Evolutionary conservation across 805 yeast species (phyloP), one percentile per base, ranked within the genome.

Genomic region (Sugiyamaella mastotermitis): DNA sequence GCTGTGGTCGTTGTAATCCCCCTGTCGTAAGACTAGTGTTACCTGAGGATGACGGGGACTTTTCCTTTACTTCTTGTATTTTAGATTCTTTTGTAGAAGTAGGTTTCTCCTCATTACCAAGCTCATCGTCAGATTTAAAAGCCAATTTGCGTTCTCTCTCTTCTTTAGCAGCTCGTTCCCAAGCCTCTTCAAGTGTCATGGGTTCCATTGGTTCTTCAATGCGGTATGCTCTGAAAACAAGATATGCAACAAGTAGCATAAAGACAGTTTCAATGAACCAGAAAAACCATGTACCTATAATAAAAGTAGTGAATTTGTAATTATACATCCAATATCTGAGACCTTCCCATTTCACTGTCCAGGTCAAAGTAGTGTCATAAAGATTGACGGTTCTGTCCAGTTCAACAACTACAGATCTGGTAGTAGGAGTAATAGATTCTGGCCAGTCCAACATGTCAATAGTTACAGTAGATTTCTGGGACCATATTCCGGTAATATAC

Each of bases 261-360:
- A 44, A 34, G 7, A 37, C 24, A 24, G 46, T 35, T 32, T 55
- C 58, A n/a, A 51, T 40, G 13, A 31, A 37, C 62, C 61, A 57
- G 33, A 57, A 47, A 16, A 47, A 15, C 6, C 40, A 26, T 3
- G 53, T 52, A 5, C 56, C 59, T 15, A 53, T 25, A 2, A 53
- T 17, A 31, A 54, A 54, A 19, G 49, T 38, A 2, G 43, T 23
- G 13, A 51, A 5, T 8, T 50, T 36, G 37, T 50, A 49, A 14
- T 56, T 42, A 33, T 57, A 45, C 58, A 58, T 50, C 13, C 51
- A 40, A 35, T 52, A 58, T 15, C 62, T 46, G 7, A 58, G 21
- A 11, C 62, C 62, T 9, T 36, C 38, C 62, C 60, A 57, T 34
- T 55, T 35, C 14, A 53, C 59, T 4, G 41, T 30, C 51, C 52